Base-by-base conservation (phyloP, 2,329 filamentous ascomycete species). In the Botrytis pseudocinerea region DNA sequence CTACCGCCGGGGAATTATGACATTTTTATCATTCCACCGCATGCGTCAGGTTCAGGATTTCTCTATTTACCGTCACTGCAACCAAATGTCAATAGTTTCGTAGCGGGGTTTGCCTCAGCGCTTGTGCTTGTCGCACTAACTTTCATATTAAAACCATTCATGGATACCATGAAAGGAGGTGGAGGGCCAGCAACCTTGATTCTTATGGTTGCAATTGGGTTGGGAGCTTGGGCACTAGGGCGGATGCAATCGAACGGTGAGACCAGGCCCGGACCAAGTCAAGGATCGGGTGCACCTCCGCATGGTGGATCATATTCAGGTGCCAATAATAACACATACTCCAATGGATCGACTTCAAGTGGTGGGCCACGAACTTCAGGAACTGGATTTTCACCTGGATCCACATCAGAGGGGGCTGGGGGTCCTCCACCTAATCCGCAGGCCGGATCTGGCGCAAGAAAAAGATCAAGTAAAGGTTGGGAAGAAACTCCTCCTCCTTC, bases 11-110 rank as follows among this genome's bases (percentile, higher is more conserved):
- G 95, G 72, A 97, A 96, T 81, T 98, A 97, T 83, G 95, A 98
- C 85, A 97, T 98, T 81, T 98, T 98, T 84, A 92, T 98, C 81
- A 95, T 98, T 79, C 95, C 95, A 12, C 93, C 95, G 64, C 94
- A 97, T 82, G 95, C 94, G 18, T 88, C 95, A 10, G 95, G 95
- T 70, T 90, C 91, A 0, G 95, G 95, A 48, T 98, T 98, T 82
- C 85, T 98, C 42, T 98, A 98, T 82, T 88, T 98, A n/a, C 95
- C 95, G 0, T 97, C 95, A 0, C 83, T 98, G 75, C 89, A 92
- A 80, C 92, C 93, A 32, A 93, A 96, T 79, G 87, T 92, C 79
- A 97, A 97, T 82, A 97, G 93, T 83, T 98, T 98, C 82, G 87
- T 94, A 35, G 94, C 95, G 5, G 95, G 95, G 42, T 94, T 94